Evolutionary conservation across 371 early-diverging fungal species (phyloP).

Genomic region (Syncephalastrum monosporum): DNA sequence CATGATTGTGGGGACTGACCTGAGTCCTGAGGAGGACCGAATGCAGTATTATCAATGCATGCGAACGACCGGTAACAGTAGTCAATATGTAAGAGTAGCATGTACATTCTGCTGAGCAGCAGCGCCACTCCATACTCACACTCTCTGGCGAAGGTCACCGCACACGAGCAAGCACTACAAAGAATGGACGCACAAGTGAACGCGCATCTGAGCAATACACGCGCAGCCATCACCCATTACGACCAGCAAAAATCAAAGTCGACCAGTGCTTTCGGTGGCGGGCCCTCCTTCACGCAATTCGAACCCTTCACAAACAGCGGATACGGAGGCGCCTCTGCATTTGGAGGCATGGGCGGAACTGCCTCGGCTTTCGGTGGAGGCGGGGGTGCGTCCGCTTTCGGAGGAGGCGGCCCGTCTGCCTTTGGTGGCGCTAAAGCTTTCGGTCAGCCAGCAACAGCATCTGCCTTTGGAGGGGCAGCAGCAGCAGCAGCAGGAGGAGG

Average conservation of each 20-base stretch:
- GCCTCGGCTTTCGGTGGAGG: slow-evolving; percentile 7
- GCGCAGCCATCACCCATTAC: slow-evolving; percentile 39
- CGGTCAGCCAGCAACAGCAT: no score
- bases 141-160: slow-evolving; percentile 15
- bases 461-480: slow-evolving; percentile 4
- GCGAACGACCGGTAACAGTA: slow-evolving; percentile 29
- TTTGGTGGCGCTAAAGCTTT: slow-evolving; percentile 7
- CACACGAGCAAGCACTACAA: slow-evolving; percentile 23
- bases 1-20: slow-evolving; percentile 55
- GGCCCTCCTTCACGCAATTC: slow-evolving; percentile 24
- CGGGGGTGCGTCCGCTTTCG: slow-evolving; percentile 5
- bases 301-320: neutral
- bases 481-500: slow-evolving; percentile 13
- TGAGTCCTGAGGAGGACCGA: slow-evolving; percentile 60
- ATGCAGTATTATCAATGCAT: slow-evolving; percentile 46
- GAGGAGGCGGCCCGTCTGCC: slow-evolving; percentile 5
- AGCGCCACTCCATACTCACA: neutral
- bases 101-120: neutral
- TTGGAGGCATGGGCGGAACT: slow-evolving; percentile 13
- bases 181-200: slow-evolving; percentile 36
- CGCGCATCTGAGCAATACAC: slow-evolving; percentile 27
- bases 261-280: slow-evolving; percentile 20
- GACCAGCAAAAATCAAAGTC: slow-evolving; percentile 36
- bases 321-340: slow-evolving; percentile 15
- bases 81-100: slow-evolving; percentile 40